These are phyloP conservation scores for Scopulariopsis brevicaulis DNA, from an alignment of 2,329 filamentous ascomycete genomes.

Conservation along the genomic window DNA sequence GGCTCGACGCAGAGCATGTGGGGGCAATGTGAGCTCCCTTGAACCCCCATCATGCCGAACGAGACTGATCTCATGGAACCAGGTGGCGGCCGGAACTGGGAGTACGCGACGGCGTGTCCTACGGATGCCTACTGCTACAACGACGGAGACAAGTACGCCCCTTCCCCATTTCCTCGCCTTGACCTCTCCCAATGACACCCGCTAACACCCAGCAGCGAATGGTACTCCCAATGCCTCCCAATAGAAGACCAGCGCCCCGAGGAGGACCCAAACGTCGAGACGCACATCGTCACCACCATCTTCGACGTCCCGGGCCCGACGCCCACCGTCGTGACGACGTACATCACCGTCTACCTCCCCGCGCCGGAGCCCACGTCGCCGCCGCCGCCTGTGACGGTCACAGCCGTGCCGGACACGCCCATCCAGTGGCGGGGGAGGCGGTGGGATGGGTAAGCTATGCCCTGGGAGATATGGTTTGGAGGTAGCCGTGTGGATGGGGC, in stretches of 20 bases:
- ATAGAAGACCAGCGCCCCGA: not conserved
- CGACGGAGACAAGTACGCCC: conserved; percentile 5
- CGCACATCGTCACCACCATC: conserved; percentile 5
- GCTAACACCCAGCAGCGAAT: conserved; percentile 1
- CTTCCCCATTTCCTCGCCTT: not conserved
- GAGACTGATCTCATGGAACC: too few relatives aligned
- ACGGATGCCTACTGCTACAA: conserved; percentile 4
- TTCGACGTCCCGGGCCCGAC: conserved; percentile 6
- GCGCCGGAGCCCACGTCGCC: not conserved
- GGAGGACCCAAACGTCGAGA: conserved; percentile 1
- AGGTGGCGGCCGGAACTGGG: conserved; percentile 4
- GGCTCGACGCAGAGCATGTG: conserved; percentile 4
- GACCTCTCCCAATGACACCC: not conserved
- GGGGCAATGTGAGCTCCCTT: conserved; percentile 3
- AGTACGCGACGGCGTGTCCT: conserved; percentile 3
- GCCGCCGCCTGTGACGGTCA: not conserved
- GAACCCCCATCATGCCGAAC: not conserved
- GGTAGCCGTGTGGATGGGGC: not conserved
- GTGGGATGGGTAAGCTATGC: not conserved
- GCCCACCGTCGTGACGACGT: conserved; percentile 4
- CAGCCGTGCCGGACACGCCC: conserved; percentile 1
- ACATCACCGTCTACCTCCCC: conserved; percentile 5
- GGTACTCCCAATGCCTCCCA: conserved; percentile 6
- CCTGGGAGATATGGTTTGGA: not conserved
- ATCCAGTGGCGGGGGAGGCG: not conserved